Conservation (phyloP, 495 filamentous ascomycete genomes). For the Tuber umbilicatum region DNA sequence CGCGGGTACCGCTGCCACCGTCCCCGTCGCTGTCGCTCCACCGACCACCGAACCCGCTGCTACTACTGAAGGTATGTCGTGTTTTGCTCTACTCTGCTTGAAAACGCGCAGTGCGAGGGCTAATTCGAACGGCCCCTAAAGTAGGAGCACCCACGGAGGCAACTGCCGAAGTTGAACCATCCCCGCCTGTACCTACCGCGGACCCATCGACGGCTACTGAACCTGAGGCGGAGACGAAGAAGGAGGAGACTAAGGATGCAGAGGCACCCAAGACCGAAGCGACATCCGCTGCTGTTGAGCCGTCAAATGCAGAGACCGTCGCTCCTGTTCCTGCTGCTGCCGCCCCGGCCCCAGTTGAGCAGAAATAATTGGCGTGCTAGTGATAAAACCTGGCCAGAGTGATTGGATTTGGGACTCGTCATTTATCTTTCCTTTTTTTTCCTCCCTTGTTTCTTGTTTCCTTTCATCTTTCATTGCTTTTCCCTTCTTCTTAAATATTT, state of each 20-base stretch:
- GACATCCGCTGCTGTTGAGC: conserved; percentile 1
- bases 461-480: conserved; percentile 13
- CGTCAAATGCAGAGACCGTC: background rate
- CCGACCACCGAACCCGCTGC: conserved; percentile 14
- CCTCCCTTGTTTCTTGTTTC: background rate
- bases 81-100: conserved; percentile 12
- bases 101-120: conserved; percentile 16
- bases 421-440: background rate
- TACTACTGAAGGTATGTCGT: conserved; percentile 7
- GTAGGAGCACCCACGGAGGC: conserved; percentile 8
- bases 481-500: conserved; percentile 6
- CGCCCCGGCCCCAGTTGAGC: conserved; percentile 2
- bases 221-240: conserved; percentile 8
- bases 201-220: conserved; percentile 1
- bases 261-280: conserved; percentile 6
- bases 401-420: background rate
- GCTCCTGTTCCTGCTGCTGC: conserved; percentile 10
- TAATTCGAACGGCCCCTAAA: conserved; percentile 13
- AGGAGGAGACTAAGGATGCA: background rate
- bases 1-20: background rate
- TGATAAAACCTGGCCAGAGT: background rate
- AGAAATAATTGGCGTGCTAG: conserved; percentile 12
- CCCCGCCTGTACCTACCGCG: conserved; percentile 9
- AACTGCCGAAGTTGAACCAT: background rate
- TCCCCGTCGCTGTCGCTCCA: background rate